Conservation (phyloP, 495 filamentous ascomycete species). For the Pyrenopolyporus hunteri region DNA sequence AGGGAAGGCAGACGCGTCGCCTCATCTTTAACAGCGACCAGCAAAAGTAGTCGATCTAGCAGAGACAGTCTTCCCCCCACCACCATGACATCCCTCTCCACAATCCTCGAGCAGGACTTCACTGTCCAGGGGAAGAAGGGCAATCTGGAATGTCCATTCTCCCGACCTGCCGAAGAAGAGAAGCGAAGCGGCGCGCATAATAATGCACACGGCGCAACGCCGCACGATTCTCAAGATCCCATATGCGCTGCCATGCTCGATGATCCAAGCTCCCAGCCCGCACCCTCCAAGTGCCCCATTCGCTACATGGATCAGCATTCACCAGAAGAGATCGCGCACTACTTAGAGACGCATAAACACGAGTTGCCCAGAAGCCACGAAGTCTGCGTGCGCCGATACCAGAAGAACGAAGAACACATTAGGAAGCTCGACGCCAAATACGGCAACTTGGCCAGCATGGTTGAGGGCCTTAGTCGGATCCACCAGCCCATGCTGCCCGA, state of each 20-base stretch:
- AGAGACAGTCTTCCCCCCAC: conserved; percentile 49
- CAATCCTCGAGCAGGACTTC: conserved; percentile 68
- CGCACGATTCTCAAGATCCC: conserved; percentile 60
- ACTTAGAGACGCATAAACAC: conserved; percentile 91
- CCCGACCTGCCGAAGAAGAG: conserved; percentile 38
- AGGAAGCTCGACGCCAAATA: conserved; percentile 89
- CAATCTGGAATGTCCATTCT: conserved; percentile 66
- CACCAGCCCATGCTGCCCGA: conserved; percentile 80
- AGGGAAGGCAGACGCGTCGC: conserved; percentile 60
- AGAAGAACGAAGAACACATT: conserved; percentile 80
- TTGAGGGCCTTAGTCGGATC: conserved; percentile 79
- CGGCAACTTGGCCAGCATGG: conserved; percentile 87
- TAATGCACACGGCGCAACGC: conserved; percentile 27
- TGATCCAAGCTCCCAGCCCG: conserved; percentile 56
- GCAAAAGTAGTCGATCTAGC: conserved; percentile 47
- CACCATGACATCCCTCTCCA: conserved; percentile 56
- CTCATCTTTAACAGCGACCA: conserved; percentile 47
- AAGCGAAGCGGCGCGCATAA: conserved; percentile 19
- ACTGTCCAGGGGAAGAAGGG: conserved; percentile 67
- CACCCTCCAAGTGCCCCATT: conserved; percentile 78
- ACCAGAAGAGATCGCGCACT: conserved; percentile 86
- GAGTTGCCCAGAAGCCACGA: conserved; percentile 90
- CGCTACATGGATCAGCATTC: conserved; percentile 87
- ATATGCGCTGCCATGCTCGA: conserved; percentile 66
- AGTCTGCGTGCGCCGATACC: conserved; percentile 85